phyloP scores from a whole-genome alignment of 257 asterid species.

The Thymus quinquecostatus region DNA sequence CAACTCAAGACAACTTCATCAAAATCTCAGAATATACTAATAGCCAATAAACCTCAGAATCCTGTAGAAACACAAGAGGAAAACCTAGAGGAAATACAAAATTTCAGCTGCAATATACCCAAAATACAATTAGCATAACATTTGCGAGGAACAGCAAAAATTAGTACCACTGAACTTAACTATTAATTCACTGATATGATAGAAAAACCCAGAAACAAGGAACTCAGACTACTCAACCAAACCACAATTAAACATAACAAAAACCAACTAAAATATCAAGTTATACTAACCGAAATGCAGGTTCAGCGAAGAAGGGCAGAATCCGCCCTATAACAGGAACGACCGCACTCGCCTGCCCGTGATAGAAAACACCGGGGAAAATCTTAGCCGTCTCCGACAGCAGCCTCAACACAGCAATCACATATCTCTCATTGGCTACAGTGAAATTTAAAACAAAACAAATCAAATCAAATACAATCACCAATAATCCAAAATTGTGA shows the following conservation, averaged over 20 bases:
- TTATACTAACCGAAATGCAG: conserved; percentile 64
- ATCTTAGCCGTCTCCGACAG: conserved; percentile 72
- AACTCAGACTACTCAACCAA: background rate
- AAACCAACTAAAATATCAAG: background rate
- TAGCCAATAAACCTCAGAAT: conserved; percentile 2
- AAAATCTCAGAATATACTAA: background rate
- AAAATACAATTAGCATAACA: background rate
- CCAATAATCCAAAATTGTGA: background rate
- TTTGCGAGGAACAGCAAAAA: background rate
- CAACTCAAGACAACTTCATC: conserved; percentile 4
- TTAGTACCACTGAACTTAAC: background rate
- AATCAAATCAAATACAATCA: background rate
- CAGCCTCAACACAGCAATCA: conserved; percentile 70
- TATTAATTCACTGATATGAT: background rate
- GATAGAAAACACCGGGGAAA: conserved; percentile 79
- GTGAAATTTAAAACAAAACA: background rate
- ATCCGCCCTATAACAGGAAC: conserved; percentile 78
- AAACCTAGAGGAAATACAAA: conserved; percentile 5
- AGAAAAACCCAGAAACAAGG: background rate
- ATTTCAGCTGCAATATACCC: background rate
- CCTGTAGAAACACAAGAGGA: background rate
- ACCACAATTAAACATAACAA: background rate
- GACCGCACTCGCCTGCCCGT: conserved; percentile 76
- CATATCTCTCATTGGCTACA: conserved; percentile 81
- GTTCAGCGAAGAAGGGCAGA: conserved; percentile 69